Conservation (phyloP, 139 green algal species). For the Pseudopediastrum boryanum region DNA sequence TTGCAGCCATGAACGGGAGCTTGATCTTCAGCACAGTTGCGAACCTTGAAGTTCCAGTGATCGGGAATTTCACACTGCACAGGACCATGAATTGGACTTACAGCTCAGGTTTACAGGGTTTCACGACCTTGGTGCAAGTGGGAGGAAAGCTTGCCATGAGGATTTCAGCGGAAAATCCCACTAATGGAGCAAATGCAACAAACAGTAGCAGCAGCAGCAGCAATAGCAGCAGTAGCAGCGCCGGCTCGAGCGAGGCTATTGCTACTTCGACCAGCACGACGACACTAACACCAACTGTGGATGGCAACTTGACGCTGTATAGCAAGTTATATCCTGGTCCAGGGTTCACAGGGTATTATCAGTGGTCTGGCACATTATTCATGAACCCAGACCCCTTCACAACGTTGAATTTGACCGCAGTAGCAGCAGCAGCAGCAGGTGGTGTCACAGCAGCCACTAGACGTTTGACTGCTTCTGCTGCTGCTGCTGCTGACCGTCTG, state of each 20-base stretch:
- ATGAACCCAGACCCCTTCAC: constrained; percentile 9
- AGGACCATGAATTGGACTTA: constrained; percentile 28
- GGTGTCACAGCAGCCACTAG: not conserved
- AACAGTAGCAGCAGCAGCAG: not conserved
- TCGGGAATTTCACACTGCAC: constrained; percentile 26
- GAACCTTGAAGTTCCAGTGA: constrained; percentile 1
- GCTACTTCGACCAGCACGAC: not conserved
- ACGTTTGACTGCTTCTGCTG: not conserved
- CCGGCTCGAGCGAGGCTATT: no score
- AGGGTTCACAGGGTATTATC: not conserved
- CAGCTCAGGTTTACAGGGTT: not conserved
- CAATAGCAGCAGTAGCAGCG: no score
- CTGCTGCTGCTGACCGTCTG: not conserved
- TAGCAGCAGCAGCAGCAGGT: not conserved
- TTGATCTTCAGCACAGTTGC: not conserved
- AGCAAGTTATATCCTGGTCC: constrained; percentile 2
- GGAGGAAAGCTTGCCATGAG: not conserved
- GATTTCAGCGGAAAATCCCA: no score
- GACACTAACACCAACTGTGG: not conserved
- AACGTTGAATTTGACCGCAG: not conserved
- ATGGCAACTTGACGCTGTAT: constrained; percentile 7
- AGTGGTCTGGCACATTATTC: not conserved
- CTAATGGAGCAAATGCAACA: not conserved
- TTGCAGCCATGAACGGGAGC: not conserved
- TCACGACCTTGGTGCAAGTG: constrained; percentile 12